Conservation (phyloP, 2,329 filamentous ascomycete genomes). For the Claviceps sp. region DNA sequence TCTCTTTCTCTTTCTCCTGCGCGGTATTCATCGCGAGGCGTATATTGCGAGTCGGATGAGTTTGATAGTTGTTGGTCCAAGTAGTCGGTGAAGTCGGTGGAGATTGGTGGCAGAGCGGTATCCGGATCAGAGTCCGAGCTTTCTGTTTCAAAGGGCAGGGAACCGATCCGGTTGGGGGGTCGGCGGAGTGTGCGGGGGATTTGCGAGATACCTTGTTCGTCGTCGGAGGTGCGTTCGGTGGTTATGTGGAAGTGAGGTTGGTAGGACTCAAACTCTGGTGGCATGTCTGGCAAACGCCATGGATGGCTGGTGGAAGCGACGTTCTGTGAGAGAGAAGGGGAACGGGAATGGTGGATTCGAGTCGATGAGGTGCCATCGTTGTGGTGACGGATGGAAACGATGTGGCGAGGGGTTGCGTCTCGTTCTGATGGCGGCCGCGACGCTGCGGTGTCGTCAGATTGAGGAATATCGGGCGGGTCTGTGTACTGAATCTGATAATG, state of each 20-base stretch:
- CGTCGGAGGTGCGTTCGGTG: constrained; percentile 48
- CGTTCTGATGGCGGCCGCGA: constrained; percentile 11
- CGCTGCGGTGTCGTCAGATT: neutral
- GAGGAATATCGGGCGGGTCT: constrained; percentile 7
- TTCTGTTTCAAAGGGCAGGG: constrained; percentile 40
- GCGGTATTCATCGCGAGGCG: neutral
- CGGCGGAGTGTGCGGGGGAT: constrained; percentile 20
- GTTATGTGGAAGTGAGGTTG: constrained; percentile 39
- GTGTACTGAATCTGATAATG: constrained; percentile 62
- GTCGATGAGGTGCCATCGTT: constrained; percentile 32
- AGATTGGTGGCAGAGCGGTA: constrained; percentile 14
- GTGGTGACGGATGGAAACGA: constrained; percentile 39
- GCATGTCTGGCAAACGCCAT: constrained; percentile 39
- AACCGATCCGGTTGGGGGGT: constrained; percentile 38
- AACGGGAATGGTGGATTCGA: constrained; percentile 2
- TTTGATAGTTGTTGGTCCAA: constrained; percentile 10
- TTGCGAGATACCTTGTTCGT: constrained; percentile 33
- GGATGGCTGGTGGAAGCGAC: constrained; percentile 27
- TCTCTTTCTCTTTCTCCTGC: neutral
- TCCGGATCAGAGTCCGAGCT: constrained; percentile 22
- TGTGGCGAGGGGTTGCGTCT: constrained; percentile 16
- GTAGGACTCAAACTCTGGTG: constrained; percentile 36
- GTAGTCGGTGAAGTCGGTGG: constrained; percentile 14
- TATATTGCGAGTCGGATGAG: constrained; percentile 9
- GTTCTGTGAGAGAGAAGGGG: constrained; percentile 19